Evolutionary conservation across 2,329 filamentous ascomycete genomes (phyloP).

Genomic region (Scytalidium sp.): DNA sequence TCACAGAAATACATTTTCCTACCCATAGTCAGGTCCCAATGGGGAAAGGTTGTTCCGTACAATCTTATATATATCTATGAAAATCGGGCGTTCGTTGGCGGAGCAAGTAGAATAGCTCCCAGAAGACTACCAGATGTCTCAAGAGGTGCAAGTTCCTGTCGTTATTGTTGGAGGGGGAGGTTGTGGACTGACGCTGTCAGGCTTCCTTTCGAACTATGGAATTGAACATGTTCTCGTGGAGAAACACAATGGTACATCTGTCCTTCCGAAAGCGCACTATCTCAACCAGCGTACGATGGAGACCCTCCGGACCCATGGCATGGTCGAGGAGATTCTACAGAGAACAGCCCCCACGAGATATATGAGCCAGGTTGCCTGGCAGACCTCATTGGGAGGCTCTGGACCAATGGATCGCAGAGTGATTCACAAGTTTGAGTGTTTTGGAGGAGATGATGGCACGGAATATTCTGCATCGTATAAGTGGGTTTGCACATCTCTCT

Average conservation of each 20-base stretch:
- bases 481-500: not conserved
- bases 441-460: slow-evolving; percentile 3
- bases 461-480: not conserved
- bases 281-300: slow-evolving; percentile 37
- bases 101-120: too few relatives aligned
- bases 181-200: slow-evolving; percentile 14
- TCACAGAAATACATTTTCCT: too few relatives aligned
- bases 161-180: slow-evolving; percentile 38
- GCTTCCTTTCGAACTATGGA: slow-evolving; percentile 12
- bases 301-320: slow-evolving; percentile 26
- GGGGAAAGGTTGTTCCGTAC: too few relatives aligned
- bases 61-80: too few relatives aligned
- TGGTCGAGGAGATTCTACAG: slow-evolving; percentile 20
- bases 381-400: slow-evolving; percentile 6
- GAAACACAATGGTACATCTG: slow-evolving; percentile 30
- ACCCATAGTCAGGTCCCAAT: too few relatives aligned
- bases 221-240: slow-evolving; percentile 23
- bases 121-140: too few relatives aligned
- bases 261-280: slow-evolving; percentile 35
- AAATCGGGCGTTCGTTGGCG: too few relatives aligned
- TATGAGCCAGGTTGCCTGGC: slow-evolving; percentile 5
- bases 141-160: too few relatives aligned
- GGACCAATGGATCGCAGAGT: slow-evolving; percentile 4
- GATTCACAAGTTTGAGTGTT: not conserved
- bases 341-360: slow-evolving; percentile 2